Conservation (phyloP, 495 filamentous ascomycete genomes). For the Clavariopsis aquatica region DNA sequence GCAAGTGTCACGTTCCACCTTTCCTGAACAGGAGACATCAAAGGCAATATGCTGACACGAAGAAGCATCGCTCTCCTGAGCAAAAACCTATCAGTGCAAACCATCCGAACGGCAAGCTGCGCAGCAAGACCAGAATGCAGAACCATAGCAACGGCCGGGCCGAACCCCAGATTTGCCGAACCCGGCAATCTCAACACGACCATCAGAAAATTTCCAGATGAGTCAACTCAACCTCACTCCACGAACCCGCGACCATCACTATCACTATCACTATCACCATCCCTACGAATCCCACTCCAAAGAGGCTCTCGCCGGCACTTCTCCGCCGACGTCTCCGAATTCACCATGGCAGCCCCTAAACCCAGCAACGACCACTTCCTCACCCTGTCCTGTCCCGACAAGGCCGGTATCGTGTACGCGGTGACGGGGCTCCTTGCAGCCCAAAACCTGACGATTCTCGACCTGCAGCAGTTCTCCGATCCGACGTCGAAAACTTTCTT, state of each 20-base stretch:
- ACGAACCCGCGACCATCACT: too few relatives aligned
- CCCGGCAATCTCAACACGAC: neutral
- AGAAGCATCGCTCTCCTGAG: neutral
- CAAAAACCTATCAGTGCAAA: too few relatives aligned
- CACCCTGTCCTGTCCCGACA: constrained; percentile 73
- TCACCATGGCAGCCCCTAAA: constrained; percentile 25
- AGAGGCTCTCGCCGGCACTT: neutral
- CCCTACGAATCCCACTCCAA: neutral
- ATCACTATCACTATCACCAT: too few relatives aligned
- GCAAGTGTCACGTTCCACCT: neutral
- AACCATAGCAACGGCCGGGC: neutral
- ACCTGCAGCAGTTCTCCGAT: constrained; percentile 74
- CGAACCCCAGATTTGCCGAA: constrained; percentile 8
- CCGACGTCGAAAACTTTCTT: constrained; percentile 67
- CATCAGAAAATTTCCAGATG: constrained; percentile 5
- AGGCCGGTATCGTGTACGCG: constrained; percentile 73
- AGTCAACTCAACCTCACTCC: neutral
- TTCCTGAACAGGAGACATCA: constrained; percentile 2
- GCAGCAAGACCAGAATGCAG: neutral
- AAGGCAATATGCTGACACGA: neutral
- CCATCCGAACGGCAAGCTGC: neutral
- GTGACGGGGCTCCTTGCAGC: constrained; percentile 69
- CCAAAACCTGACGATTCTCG: constrained; percentile 69
- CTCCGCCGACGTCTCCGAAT: too few relatives aligned
- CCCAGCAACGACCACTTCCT: constrained; percentile 61